Conservation (phyloP, 2,329 filamentous ascomycete genomes). For the Neopestalotiopsis sp. region DNA sequence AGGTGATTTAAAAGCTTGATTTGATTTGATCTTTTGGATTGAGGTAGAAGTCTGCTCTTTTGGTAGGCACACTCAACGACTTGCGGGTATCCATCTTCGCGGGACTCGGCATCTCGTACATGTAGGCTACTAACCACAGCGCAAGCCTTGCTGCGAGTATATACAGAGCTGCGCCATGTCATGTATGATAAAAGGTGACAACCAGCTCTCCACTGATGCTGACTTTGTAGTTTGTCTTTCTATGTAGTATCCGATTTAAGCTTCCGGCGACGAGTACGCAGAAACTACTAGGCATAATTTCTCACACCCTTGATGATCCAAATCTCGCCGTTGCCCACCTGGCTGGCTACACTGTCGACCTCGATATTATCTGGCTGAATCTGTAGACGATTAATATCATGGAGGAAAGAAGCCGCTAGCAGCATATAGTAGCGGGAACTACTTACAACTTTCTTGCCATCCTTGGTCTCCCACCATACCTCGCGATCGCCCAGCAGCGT, state of each 20-base stretch:
- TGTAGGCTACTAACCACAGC: too few relatives aligned
- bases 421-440: constrained; percentile 1
- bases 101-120: too few relatives aligned
- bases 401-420: neutral
- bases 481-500: constrained; percentile 67
- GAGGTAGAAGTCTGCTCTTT: too few relatives aligned
- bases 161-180: too few relatives aligned
- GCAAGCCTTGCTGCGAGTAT: too few relatives aligned
- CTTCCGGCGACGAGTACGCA: neutral
- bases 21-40: too few relatives aligned
- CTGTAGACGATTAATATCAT: constrained; percentile 44
- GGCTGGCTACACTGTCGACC: constrained; percentile 74
- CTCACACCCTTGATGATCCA: constrained; percentile 70
- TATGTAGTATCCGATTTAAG: neutral
- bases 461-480: constrained; percentile 81
- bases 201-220: too few relatives aligned
- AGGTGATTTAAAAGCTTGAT: too few relatives aligned
- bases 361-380: constrained; percentile 82
- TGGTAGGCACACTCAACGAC: too few relatives aligned
- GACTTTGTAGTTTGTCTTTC: neutral
- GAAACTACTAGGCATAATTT: constrained; percentile 43
- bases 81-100: too few relatives aligned
- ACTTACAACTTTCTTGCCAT: constrained; percentile 70
- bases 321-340: constrained; percentile 87
- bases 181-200: too few relatives aligned